A percentile compares a stretch with the other conserved stretches of the same genome.
Conservation (phyloP, 495 filamentous ascomycete genomes). For the Penicillium pulvis region DNA sequence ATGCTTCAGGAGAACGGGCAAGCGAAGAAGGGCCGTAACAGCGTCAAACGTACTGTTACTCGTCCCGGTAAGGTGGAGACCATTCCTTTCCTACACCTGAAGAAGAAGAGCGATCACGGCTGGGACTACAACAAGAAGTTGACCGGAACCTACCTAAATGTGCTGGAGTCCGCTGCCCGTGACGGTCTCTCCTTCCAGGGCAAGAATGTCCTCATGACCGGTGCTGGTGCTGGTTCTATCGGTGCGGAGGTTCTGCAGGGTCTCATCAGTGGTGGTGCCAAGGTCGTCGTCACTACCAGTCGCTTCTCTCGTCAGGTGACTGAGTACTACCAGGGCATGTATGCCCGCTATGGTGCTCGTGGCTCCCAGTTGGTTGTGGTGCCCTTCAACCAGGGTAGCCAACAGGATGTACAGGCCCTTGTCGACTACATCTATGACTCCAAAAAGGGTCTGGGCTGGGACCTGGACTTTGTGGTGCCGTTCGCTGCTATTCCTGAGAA, state of each 20-base stretch:
- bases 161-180: constrained; percentile 83
- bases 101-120: constrained; percentile 89
- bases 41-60: constrained; percentile 53
- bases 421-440: constrained; percentile 94
- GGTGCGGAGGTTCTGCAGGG: constrained; percentile 98
- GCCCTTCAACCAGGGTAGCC: constrained; percentile 98
- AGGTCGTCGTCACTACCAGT: constrained; percentile 93
- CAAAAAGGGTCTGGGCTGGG: constrained; percentile 98
- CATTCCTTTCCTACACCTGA: constrained; percentile 96
- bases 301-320: constrained; percentile 96
- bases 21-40: constrained; percentile 68
- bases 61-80: constrained; percentile 92
- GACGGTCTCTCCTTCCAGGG: constrained; percentile 87
- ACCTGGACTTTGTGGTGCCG: constrained; percentile 93
- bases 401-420: constrained; percentile 92
- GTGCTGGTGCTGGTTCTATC: constrained; percentile 96
- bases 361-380: constrained; percentile 97
- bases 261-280: constrained; percentile 92
- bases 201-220: constrained; percentile 98
- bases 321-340: constrained; percentile 99
- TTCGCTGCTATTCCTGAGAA: constrained; percentile 98
- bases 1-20: constrained; percentile 77
- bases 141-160: constrained; percentile 87
- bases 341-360: constrained; percentile 86
- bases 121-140: constrained; percentile 99